phyloP scores from a whole-genome alignment of 768 basidiomycete genomes.

The Saitozyma podzolica region DNA sequence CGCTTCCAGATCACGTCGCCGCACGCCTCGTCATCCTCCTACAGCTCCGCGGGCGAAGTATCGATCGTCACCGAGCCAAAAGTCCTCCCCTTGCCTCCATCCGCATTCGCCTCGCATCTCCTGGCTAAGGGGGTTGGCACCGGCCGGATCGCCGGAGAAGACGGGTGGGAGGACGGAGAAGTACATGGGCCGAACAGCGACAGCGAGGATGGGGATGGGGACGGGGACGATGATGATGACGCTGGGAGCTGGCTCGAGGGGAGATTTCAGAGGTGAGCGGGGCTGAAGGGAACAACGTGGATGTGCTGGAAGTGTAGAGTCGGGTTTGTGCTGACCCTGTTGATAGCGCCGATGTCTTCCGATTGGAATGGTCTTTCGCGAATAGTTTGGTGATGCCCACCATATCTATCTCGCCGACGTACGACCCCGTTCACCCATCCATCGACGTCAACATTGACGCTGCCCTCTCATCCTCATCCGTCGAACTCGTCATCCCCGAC shows the following conservation, averaged over 20 bases:
- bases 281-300: too few relatives aligned
- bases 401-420: conserved; percentile 19
- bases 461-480: neutral
- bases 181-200: conserved; percentile 29
- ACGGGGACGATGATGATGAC: conserved; percentile 16
- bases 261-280: conserved; percentile 35
- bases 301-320: neutral
- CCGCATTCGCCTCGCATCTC: conserved; percentile 10
- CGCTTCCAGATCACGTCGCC: conserved; percentile 30
- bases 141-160: conserved; percentile 12
- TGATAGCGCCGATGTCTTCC: conserved; percentile 31
- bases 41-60: conserved; percentile 20
- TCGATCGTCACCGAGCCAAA: conserved; percentile 39
- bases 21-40: conserved; percentile 8
- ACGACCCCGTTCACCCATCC: conserved; percentile 13
- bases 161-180: conserved; percentile 39
- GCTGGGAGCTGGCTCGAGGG: conserved; percentile 37
- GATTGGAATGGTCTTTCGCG: conserved; percentile 36
- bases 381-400: neutral
- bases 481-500: conserved; percentile 26
- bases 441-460: conserved; percentile 26
- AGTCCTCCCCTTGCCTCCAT: conserved; percentile 30
- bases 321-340: neutral
- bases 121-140: conserved; percentile 1
- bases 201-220: conserved; percentile 27